Evolutionary conservation across 495 filamentous ascomycete genomes (phyloP), one percentile per base, ranked within the genome.

Genomic region (Neurospora sublineolata): DNA sequence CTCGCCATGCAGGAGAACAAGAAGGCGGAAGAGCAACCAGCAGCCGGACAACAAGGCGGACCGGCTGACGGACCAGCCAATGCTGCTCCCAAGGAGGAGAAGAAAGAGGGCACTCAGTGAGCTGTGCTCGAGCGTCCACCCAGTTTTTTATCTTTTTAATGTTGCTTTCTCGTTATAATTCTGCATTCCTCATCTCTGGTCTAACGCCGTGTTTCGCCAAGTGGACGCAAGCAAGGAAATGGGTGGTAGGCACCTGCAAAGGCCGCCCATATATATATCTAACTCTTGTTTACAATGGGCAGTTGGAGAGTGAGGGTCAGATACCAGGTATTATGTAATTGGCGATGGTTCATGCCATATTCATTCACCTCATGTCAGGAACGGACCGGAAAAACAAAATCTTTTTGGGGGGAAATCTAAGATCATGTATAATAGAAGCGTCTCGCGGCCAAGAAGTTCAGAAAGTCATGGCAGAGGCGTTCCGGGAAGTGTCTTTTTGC

Each of bases 1-100:
- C 82, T 91, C 69, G 87, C 88, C 9, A 73, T 86, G 71, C 84
- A 90, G 83, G 86, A 84, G 73, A 77, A 81, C 70, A 81, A 81
- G 73, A 77, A 74, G 69, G 73, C 80, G n/a, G 76, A 71, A 20
- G 77, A 68, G 2, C 60, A 70, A 9, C 69, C 71, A 10, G 60
- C 73, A 40, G 46, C 58, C 69, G 16, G 39, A 68, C 18, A 73
- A 77, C 41, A 73, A 75, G 70, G 27, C 42, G 40, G 46, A 36
- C 52, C 52, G 52, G 52, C 52, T 18, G 52, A 36, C 4, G 52
- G 52, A 64, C 52, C 68, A 20, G 69, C 33, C 38, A 40, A 64
- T n/a, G 68, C 69, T 70, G 72, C 67, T 68, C 36, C 70, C 37
- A 71, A 73, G 67, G 33, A 70, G n/a, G 67, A 40, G 68, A 68